Conservation (phyloP, 257 asterid species). For the Rubia yunnanensis region DNA sequence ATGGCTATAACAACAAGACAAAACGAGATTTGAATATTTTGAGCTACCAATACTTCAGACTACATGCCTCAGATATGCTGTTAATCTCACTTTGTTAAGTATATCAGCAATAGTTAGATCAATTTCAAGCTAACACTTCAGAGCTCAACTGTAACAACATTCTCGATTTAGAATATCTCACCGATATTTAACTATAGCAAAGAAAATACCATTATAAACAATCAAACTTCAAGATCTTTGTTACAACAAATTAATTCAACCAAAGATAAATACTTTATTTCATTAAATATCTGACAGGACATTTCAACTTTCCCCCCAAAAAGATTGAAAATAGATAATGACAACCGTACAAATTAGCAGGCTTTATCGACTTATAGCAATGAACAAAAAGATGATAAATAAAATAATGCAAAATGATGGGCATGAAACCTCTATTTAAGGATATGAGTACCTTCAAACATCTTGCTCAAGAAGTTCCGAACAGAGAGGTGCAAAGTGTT, state of each 20-base stretch:
- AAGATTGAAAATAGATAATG: not conserved
- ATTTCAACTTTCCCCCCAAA: not conserved
- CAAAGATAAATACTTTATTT: not conserved
- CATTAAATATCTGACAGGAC: not conserved
- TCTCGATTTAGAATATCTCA: not conserved
- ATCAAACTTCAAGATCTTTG: not conserved
- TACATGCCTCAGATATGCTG: not conserved
- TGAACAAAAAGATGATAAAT: not conserved
- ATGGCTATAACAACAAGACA: not conserved
- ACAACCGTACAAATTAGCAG: not conserved
- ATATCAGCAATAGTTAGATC: not conserved
- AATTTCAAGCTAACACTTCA: not conserved
- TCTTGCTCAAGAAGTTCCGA: conserved; percentile 76
- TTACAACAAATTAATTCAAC: not conserved
- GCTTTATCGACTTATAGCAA: not conserved
- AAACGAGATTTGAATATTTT: not conserved
- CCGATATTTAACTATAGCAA: not conserved
- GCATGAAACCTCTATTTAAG: conserved; percentile 25
- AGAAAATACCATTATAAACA: not conserved
- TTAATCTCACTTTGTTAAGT: conserved; percentile 3
- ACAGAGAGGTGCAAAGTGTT: conserved; percentile 59
- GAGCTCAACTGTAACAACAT: not conserved
- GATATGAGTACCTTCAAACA: conserved; percentile 90
- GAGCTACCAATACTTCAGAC: not conserved
- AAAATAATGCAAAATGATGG: not conserved